These are phyloP conservation scores for Ustilago lituana DNA, from an alignment of 1,284 basidiomycete species.

Conservation along the genomic window DNA sequence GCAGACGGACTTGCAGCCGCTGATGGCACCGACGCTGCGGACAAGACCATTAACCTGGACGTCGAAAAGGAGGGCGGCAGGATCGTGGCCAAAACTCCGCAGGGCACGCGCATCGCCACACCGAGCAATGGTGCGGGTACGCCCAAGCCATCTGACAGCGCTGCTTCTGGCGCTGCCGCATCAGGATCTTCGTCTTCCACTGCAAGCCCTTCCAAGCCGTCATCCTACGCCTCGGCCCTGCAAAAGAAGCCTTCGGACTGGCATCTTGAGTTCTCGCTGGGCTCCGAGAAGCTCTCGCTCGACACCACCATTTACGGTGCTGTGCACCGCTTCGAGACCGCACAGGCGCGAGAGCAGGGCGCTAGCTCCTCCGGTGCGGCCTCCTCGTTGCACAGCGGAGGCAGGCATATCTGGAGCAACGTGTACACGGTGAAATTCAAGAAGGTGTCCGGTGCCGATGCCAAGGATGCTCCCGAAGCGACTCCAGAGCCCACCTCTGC, in stretches of 20 bases:
- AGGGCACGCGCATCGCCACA: constrained; percentile 91
- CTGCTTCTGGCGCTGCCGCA: constrained; percentile 53
- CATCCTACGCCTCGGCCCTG: constrained; percentile 90
- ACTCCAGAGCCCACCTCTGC: constrained; percentile 53
- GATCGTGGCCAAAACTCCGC: constrained; percentile 92
- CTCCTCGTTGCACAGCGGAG: constrained; percentile 21
- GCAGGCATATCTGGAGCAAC: constrained; percentile 82
- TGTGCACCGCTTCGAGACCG: constrained; percentile 84
- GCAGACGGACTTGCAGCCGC: constrained; percentile 9
- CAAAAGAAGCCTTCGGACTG: constrained; percentile 92
- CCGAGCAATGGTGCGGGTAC: constrained; percentile 71
- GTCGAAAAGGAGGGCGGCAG: constrained; percentile 69
- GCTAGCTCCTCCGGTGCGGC: constrained; percentile 4
- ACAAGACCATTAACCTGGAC: constrained; percentile 59
- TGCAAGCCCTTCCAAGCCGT: constrained; percentile 57
- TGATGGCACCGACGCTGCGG: constrained; percentile 28
- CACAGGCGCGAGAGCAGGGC: constrained; percentile 15
- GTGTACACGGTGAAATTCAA: constrained; percentile 91
- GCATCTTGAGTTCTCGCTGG: constrained; percentile 95
- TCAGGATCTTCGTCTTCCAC: constrained; percentile 33
- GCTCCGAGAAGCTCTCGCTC: constrained; percentile 81
- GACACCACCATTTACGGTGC: constrained; percentile 95
- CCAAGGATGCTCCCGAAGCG: constrained; percentile 56
- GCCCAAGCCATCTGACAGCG: constrained; percentile 44
- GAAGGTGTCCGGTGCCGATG: constrained; percentile 85